These are phyloP conservation scores for Cordyceps javanica DNA, from an alignment of 2,329 filamentous ascomycete species.

Conservation along the genomic window DNA sequence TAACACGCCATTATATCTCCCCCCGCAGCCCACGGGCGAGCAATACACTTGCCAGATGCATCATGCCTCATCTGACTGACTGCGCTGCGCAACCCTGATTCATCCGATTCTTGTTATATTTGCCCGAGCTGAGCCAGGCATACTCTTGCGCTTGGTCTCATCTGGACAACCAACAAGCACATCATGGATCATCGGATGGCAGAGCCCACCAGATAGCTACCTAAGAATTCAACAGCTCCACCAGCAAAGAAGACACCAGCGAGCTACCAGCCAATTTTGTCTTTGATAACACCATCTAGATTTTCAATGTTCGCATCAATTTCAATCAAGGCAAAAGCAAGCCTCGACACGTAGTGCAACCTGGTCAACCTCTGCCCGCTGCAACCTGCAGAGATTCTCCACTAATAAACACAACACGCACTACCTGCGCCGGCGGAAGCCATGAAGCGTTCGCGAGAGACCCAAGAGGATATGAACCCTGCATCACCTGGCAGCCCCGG, in stretches of 20 bases:
- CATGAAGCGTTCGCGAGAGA: constrained; percentile 61
- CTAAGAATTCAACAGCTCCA: neutral
- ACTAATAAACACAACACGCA: constrained; percentile 5
- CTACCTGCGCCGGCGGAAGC: constrained; percentile 10
- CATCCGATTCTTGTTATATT: neutral
- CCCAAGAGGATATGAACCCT: constrained; percentile 40
- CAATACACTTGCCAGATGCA: neutral
- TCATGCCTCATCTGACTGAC: neutral
- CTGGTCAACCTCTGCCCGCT: neutral
- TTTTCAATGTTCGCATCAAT: too few species aligned
- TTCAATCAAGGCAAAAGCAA: neutral
- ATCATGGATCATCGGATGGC: too few species aligned
- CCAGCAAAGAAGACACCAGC: neutral
- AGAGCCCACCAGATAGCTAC: neutral
- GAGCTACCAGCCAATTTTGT: neutral
- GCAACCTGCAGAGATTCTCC: neutral
- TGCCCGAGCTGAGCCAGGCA: neutral
- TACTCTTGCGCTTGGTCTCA: neutral
- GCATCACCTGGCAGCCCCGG: constrained; percentile 17
- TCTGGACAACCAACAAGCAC: too few species aligned
- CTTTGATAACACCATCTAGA: neutral
- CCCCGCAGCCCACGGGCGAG: neutral
- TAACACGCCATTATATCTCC: too few species aligned
- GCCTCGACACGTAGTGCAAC: neutral
- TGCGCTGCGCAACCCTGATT: neutral